Base-by-base conservation (phyloP, 1,284 basidiomycete species). In the Grifola frondosa region DNA sequence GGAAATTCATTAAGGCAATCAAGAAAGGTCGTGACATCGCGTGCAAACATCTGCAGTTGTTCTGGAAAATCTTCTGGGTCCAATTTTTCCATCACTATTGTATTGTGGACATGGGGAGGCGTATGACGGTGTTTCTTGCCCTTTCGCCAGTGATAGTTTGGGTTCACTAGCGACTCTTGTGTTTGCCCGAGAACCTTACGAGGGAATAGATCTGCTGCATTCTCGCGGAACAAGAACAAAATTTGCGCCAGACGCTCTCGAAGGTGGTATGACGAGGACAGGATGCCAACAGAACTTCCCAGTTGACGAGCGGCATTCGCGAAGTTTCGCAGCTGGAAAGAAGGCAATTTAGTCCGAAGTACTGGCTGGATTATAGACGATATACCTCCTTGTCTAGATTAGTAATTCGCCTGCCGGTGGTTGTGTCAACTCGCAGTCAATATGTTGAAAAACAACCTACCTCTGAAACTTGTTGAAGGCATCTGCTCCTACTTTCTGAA, bases 1-100 rank as follows among this genome's bases (percentile, higher is more conserved):
- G 84, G 84, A 51, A 87, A 87, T 56, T 87, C 83, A 48, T 86
- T 85, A 42, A 87, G 61, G 49, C 79, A 81, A 40, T 80, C 72
- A 40, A 84, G 59, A 53, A 87, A 87, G 0, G 76, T 80, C 23
- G 70, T 74, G 12, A 87, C 75, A 46, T 82, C 81, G 20, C 67
- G 66, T 5, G 83, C 81, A 22, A 87, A 67, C 24, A 64, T 60
- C 45, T 78, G 73, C 36, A 88, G 62, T 57, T 86, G 79, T 22
- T 71, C 65, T 0, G 84, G 84, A 50, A 87, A 81, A 37, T 74
- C 70, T 57, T 86, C 83, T 15, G 74, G 67, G 44, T 85, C 81
- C 16, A 84, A 58, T 42, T 72, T 72, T 45, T 80, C 76, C 45
- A 73, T 66, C 22, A 81, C 69, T 1, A 66, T 66, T 1, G 81